Base-by-base conservation (phyloP, 75 land plant genomes). In the Ceratopteris richardii region DNA sequence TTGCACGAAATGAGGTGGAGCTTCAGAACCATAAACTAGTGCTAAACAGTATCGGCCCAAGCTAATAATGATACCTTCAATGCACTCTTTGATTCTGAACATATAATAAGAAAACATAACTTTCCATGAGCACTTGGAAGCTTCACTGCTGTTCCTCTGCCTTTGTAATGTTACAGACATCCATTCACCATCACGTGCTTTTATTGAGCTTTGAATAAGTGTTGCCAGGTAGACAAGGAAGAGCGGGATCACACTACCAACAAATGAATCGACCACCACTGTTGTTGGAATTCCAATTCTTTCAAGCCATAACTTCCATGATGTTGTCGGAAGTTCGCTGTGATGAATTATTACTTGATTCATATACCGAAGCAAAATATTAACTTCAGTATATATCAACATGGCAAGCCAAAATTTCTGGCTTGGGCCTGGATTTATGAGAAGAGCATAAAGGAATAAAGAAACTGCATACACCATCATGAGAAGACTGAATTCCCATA, bases 1-100 rank as follows among this genome's bases (percentile, higher is more conserved):
- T 63, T 95, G 99, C 25, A 95, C 83, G 72, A 95, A 90, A 57
- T 87, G 90, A 29, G 99, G 99, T 44, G 99, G 93, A 12, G 96
- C 75, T 78, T 95, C 99, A 54, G 91, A 76, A 44, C 92, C 99
- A 54, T 78, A 62, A 7, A 75, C 80, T 42, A 95, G 69, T 57
- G 97, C 82, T 44, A 72, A 75, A 78, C 97, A 95, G 63, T 84
- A 95, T 55, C 82, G 75, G 5, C 17, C 56, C 30, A 82, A 71
- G 37, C 76, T 64, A 51, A 64, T 61, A 39, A 63, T 18, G n/a
- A 73, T 54, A 43, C 70, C 43, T 26, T 50, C 59, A 7, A 79
- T 11, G 18, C 43, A 0, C 56, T 80, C 64, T 54, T 29, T 25
- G 9, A 78, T 16, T 23, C 54, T 28, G 1, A 29, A 43, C 9